These are phyloP conservation scores for Colletotrichum lindemuthianum DNA, from an alignment of 2,329 filamentous ascomycete species.

Conservation along the genomic window DNA sequence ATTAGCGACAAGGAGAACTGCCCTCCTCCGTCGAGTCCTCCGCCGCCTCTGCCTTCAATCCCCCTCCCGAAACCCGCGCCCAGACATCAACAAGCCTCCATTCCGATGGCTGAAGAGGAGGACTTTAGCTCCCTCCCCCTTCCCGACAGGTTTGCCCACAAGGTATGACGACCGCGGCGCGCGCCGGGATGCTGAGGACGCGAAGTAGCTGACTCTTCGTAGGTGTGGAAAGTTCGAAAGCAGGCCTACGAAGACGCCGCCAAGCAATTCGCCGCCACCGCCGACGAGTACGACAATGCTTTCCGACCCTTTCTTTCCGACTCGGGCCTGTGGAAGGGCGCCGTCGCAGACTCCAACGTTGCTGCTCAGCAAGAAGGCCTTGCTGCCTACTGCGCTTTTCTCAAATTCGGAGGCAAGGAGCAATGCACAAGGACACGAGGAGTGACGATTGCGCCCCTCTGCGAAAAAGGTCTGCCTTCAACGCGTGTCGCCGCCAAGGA, in stretches of 20 bases:
- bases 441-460: conserved; percentile 79
- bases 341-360: conserved; percentile 93
- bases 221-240: conserved; percentile 98
- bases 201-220: conserved; percentile 31
- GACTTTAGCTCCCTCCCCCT: conserved; percentile 84
- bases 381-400: conserved; percentile 86
- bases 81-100: conserved; percentile 2
- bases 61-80: neutral
- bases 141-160: conserved; percentile 84
- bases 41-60: conserved; percentile 1
- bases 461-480: conserved; percentile 90
- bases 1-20: conserved; percentile 23
- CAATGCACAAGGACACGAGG: conserved; percentile 81
- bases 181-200: neutral
- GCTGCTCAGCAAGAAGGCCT: conserved; percentile 96
- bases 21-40: conserved; percentile 1
- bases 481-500: conserved; percentile 90
- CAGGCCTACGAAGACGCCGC: conserved; percentile 92
- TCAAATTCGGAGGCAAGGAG: conserved; percentile 88
- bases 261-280: conserved; percentile 85
- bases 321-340: conserved; percentile 87
- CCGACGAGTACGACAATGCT: conserved; percentile 84
- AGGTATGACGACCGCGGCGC: conserved; percentile 58
- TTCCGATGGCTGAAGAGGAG: conserved; percentile 83
- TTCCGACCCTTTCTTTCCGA: conserved; percentile 92